Evolutionary conservation across 768 basidiomycete genomes (phyloP).

Genomic region (Botryobasidium botryosum): DNA sequence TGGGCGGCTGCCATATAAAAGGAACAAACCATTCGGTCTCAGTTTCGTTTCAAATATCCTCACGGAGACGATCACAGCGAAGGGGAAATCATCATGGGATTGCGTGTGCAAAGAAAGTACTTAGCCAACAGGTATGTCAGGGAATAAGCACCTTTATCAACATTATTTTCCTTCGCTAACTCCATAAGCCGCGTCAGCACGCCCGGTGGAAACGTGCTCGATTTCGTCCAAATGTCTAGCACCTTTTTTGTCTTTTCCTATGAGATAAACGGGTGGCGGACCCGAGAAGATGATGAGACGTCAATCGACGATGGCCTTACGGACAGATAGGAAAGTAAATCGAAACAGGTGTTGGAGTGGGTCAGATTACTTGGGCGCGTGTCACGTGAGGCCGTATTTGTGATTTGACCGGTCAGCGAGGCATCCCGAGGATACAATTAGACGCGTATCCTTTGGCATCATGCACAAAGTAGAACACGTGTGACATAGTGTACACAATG

Average conservation of each 20-base stretch:
- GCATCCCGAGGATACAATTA: no score
- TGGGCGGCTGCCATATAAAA: no score
- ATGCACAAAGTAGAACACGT: conserved; percentile 9
- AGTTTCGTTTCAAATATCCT: no score
- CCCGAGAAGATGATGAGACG: neutral
- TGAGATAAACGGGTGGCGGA: conserved; percentile 12
- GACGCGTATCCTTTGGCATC: no score
- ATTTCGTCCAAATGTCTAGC: conserved; percentile 93
- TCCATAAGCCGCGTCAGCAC: conserved; percentile 58
- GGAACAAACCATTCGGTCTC: neutral
- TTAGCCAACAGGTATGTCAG: neutral
- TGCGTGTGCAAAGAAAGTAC: neutral
- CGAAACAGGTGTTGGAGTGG: no score
- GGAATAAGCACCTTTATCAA: conserved; percentile 74
- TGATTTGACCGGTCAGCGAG: no score
- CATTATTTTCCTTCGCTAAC: conserved; percentile 36
- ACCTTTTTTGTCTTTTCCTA: conserved; percentile 97
- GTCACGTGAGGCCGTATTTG: no score
- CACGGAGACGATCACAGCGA: no score
- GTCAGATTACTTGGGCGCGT: no score
- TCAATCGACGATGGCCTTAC: neutral
- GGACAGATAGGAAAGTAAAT: neutral
- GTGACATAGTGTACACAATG: no score
- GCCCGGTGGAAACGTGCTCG: conserved; percentile 67
- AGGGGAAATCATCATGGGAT: neutral